Evolutionary conservation across 257 asterid species (phyloP), one percentile per base, ranked within the genome.

Genomic region (Schizonepeta tenuifolia): DNA sequence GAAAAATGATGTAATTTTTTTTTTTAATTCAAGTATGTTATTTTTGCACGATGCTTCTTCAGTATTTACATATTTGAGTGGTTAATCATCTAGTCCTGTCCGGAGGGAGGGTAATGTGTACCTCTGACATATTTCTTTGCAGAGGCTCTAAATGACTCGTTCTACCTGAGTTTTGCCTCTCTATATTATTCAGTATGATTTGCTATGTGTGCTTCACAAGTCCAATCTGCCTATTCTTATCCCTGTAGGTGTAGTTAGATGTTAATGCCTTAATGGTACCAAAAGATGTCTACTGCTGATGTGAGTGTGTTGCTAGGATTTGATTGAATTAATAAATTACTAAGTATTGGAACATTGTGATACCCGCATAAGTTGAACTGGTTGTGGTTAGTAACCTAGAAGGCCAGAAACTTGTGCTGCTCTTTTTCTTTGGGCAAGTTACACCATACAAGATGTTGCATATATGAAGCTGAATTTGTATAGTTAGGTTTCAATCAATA

Each of bases 361-460:
- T 53, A 53, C 31, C 59, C 59, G 18, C 57, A 50, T 10, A 50
- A 50, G 57, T 50, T 50, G 57, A n/a, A 50, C 57, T 17, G 33
- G 22, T 51, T 24, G 57, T 17, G 57, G 57, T 18, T 18, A 3
- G 26, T 18, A 5, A 18, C 57, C 46, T 38, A 22, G 41, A 57
- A 54, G 24, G 15, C 17, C 0, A 18, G 33, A 31, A 12, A 18
- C 65, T 20, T 6, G 51, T 61, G 15, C 15, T 71, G 60, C 50
- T 46, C 17, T 21, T 17, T 53, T 54, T 54, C n/a, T 54, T 13
- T 9, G 28, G 64, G 22, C 18, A 35, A 26, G 35, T 9, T 7
- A 4, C 58, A 43, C 7, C 5, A 7, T 33, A 8, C 24, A 15
- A 8, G 43, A 22, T 50, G 43, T 47, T 71, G 8, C 54, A 14